phyloP scores from a whole-genome alignment of 306 rosid species.

The Sindora glabra region DNA sequence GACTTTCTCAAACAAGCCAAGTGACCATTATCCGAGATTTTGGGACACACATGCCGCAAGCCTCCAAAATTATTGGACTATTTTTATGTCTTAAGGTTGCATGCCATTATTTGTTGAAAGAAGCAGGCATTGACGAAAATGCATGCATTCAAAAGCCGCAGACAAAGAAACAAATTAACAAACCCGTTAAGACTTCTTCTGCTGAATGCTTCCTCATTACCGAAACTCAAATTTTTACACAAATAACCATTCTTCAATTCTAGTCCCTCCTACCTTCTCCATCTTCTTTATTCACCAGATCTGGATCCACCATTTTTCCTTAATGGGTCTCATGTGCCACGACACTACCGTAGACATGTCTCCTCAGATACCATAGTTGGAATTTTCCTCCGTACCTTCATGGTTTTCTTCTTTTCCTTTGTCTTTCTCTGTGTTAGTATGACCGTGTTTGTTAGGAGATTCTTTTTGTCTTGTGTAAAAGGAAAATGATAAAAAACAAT shows the following conservation, averaged over 20 bases:
- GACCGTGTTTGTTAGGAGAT: neutral
- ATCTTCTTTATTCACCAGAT: neutral
- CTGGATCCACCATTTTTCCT: slow-evolving; percentile 38
- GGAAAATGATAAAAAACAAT: neutral
- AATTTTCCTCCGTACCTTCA: slow-evolving; percentile 11
- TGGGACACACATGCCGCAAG: no score
- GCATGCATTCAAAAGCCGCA: slow-evolving; percentile 36
- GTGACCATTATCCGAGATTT: no score
- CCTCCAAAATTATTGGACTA: no score
- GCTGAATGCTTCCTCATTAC: slow-evolving; percentile 16
- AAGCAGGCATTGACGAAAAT: slow-evolving; percentile 44
- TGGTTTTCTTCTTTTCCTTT: slow-evolving; percentile 1
- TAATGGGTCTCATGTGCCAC: slow-evolving; percentile 33
- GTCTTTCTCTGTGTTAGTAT: neutral
- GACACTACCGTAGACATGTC: slow-evolving; percentile 22
- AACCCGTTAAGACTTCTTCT: slow-evolving; percentile 25
- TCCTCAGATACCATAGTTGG: slow-evolving; percentile 52
- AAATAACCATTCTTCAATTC: slow-evolving; percentile 32
- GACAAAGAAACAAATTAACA: slow-evolving; percentile 24
- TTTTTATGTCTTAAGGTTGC: neutral
- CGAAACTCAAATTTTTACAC: slow-evolving; percentile 7
- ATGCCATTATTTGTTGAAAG: neutral
- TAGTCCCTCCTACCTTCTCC: neutral
- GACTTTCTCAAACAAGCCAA: no score
- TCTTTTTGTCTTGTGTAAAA: slow-evolving; percentile 44